These are phyloP conservation scores for Lagenaria siceraria DNA, from an alignment of 306 rosid species.

Conservation along the genomic window DNA sequence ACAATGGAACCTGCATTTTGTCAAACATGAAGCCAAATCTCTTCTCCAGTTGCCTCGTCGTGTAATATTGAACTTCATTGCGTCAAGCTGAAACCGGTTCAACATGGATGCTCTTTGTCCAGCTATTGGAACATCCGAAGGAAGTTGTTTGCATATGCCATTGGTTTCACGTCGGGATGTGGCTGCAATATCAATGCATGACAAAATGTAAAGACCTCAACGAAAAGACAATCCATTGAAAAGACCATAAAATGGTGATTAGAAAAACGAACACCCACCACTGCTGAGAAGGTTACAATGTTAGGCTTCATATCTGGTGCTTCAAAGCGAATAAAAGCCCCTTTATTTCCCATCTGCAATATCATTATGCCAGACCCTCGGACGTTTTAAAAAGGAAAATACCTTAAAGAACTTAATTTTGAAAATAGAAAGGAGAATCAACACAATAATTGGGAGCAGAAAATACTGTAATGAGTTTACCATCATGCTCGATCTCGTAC, in stretches of 20 bases:
- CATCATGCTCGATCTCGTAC: constrained; percentile 90
- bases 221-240: background rate
- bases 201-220: background rate
- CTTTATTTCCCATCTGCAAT: constrained; percentile 97
- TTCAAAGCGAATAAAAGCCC: constrained; percentile 94
- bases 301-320: constrained; percentile 84
- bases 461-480: constrained; percentile 95
- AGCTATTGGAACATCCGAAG: constrained; percentile 59
- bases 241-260: background rate
- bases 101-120: background rate
- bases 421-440: background rate
- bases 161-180: constrained; percentile 97
- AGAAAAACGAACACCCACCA: constrained; percentile 43
- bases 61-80: background rate
- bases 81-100: background rate
- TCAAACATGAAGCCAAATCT: background rate
- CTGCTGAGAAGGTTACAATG: constrained; percentile 80
- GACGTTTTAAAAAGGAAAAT: background rate
- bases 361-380: background rate
- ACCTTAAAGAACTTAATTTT: background rate
- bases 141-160: constrained; percentile 94
- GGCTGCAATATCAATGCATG: constrained; percentile 44
- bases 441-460: constrained; percentile 96
- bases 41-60: background rate
- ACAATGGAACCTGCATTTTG: background rate